A percentile compares a stretch with the other conserved stretches of the same genome.
Conservation (phyloP, 2,329 filamentous ascomycete species). For the Trichoderma arundinaceum region DNA sequence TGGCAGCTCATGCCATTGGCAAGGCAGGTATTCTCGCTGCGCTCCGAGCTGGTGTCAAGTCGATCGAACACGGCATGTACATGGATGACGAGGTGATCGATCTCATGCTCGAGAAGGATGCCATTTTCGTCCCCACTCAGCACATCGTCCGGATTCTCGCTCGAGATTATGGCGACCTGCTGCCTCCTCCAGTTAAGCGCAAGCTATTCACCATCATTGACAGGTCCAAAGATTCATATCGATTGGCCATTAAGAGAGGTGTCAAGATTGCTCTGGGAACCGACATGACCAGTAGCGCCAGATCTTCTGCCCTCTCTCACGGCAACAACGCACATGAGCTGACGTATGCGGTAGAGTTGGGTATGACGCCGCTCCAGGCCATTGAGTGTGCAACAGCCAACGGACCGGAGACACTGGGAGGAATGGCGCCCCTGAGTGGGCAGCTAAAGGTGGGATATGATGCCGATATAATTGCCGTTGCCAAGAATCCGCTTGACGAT, state of each 20-base stretch:
- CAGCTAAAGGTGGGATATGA: conserved; percentile 55
- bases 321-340: conserved; percentile 52
- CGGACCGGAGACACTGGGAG: conserved; percentile 51
- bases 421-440: conserved; percentile 52
- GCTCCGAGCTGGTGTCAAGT: conserved; percentile 46
- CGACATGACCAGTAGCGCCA: conserved; percentile 47
- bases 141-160: conserved; percentile 44
- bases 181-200: conserved; percentile 37
- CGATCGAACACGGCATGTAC: conserved; percentile 50
- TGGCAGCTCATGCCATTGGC: conserved; percentile 50
- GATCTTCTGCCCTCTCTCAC: conserved; percentile 32
- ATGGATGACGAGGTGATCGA: conserved; percentile 49
- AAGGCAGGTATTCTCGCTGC: conserved; percentile 50
- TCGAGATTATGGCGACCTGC: conserved; percentile 43
- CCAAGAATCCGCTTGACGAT: conserved; percentile 50
- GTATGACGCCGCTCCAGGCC: conserved; percentile 55
- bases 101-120: conserved; percentile 46
- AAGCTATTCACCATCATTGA: conserved; percentile 42
- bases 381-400: conserved; percentile 57
- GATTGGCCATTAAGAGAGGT: conserved; percentile 46
- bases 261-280: conserved; percentile 51
- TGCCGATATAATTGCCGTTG: conserved; percentile 54
- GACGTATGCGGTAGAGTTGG: conserved; percentile 53
- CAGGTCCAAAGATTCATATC: conserved; percentile 47
- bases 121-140: conserved; percentile 49